phyloP scores from a whole-genome alignment of 2,329 filamentous ascomycete species.

The Diplodia corticola region DNA sequence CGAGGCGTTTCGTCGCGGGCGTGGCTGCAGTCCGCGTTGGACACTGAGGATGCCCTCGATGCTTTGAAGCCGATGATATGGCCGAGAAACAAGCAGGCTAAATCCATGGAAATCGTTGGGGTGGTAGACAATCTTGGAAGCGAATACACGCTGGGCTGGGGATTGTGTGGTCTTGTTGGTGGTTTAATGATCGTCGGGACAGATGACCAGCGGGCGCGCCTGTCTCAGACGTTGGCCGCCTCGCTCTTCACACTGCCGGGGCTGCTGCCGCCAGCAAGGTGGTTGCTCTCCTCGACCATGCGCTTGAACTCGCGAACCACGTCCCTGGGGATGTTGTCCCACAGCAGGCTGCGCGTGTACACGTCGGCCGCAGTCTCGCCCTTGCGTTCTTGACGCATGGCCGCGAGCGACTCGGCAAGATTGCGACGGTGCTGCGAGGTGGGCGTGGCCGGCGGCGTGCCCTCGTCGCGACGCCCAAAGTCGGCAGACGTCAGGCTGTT shows the following conservation, averaged over 20 bases:
- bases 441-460: constrained; percentile 40
- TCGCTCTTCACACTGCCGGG: constrained; percentile 37
- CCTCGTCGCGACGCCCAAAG: constrained; percentile 57
- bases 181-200: constrained; percentile 19
- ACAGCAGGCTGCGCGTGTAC: constrained; percentile 87
- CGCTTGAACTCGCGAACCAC: constrained; percentile 91
- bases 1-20: constrained; percentile 4
- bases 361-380: constrained; percentile 76
- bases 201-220: constrained; percentile 14
- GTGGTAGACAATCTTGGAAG: constrained; percentile 19
- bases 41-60: constrained; percentile 11
- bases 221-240: constrained; percentile 29
- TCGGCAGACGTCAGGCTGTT: constrained; percentile 77
- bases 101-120: constrained; percentile 9
- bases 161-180: constrained; percentile 16
- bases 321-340: constrained; percentile 90
- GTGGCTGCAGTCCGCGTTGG: constrained; percentile 6
- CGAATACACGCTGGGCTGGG: constrained; percentile 19
- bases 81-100: constrained; percentile 18
- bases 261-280: constrained; percentile 32
- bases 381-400: constrained; percentile 72
- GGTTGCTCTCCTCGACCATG: constrained; percentile 75
- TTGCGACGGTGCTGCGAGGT: constrained; percentile 62
- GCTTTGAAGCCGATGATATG: constrained; percentile 8
- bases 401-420: constrained; percentile 76